Evolutionary conservation across 2,329 filamentous ascomycete genomes (phyloP).

Genomic region (Elsinoe necatrix): DNA sequence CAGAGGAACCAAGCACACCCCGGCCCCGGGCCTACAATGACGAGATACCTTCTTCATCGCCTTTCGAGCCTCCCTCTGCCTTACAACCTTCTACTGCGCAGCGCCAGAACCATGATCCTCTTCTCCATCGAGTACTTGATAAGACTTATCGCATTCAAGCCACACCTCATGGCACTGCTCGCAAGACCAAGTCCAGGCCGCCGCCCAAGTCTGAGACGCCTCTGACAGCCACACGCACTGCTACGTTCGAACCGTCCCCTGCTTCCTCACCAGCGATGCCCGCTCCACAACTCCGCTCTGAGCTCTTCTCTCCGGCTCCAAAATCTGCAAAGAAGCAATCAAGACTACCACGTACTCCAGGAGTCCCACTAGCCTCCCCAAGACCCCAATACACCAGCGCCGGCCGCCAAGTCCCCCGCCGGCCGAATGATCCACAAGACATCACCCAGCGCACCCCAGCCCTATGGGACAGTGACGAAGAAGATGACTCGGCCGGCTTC

Average conservation of each 20-base stretch:
- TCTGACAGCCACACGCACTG: slow-evolving; percentile 29
- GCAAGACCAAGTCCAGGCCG: slow-evolving; percentile 31
- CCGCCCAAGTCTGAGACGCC: slow-evolving; percentile 30
- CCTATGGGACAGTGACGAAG: slow-evolving; percentile 64
- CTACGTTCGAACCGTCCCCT: slow-evolving; percentile 36
- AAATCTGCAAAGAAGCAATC: slow-evolving; percentile 16
- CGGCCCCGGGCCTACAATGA: slow-evolving; percentile 2
- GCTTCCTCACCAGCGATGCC: slow-evolving; percentile 58
- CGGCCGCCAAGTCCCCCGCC: slow-evolving; percentile 27
- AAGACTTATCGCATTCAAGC: slow-evolving; percentile 92
- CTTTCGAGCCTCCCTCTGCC: slow-evolving; percentile 40
- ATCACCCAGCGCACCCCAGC: slow-evolving; percentile 46
- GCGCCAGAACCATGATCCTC: slow-evolving; percentile 54
- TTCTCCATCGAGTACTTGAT: slow-evolving; percentile 86
- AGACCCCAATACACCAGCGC: slow-evolving; percentile 49
- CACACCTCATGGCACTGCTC: slow-evolving; percentile 61
- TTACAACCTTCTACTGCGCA: slow-evolving; percentile 34
- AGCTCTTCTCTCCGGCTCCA: slow-evolving; percentile 54
- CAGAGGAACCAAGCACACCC: slow-evolving; percentile 23
- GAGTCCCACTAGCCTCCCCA: slow-evolving; percentile 59
- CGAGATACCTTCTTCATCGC: slow-evolving; percentile 37
- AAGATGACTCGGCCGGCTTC: slow-evolving; percentile 45
- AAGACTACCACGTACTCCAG: slow-evolving; percentile 59
- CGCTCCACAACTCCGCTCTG: slow-evolving; percentile 72
- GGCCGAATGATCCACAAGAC: slow-evolving; percentile 25